Evolutionary conservation across 2,329 filamentous ascomycete genomes (phyloP), one percentile per base, ranked within the genome.

Genomic region (Calonectria ilicicola): DNA sequence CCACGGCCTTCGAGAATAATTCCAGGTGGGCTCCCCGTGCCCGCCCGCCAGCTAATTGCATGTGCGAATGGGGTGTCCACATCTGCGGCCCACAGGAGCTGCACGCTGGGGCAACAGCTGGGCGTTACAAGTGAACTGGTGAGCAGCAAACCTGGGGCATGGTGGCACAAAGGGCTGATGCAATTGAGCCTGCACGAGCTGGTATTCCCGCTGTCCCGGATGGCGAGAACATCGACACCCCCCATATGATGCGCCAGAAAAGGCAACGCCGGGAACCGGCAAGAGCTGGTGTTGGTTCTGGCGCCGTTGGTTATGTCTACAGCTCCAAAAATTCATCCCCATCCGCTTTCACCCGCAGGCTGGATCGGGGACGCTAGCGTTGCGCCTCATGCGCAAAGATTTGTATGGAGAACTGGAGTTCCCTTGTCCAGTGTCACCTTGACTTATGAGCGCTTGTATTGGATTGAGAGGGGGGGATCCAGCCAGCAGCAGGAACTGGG

Each of bases 1-100:
- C 68, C 72, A 62, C 65, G 69, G 60, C 69, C 76, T 80, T 80
- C 78, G 70, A 80, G 78, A 80, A 80, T 65, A 75, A 73, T 80
- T 80, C 78, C 53, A 78, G 63, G 70, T 74, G 77, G 75, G 15
- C 65, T 58, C 71, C 67, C 65, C 65, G 58, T 62, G 62, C n/a
- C 73, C 46, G 63, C 65, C 72, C 32, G 60, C 32, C 69, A 38
- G 67, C 63, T 60, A 67, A 68, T 73, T 75, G 68, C 71, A 73
- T 67, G 46, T 66, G 51, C 46, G 69, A 65, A 67, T 35, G 47
- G 47, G 60, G 71, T 44, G 68, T 35, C 71, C 53, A 67, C 65
- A 46, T 40, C 63, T 68, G 65, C 69, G 32, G 47, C 69, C 40
- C 65, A 72, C 58, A 49, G 49, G 56, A 68, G 69, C 69, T 64